Conservation (phyloP, 768 basidiomycete genomes). For the Trametes maxima region DNA sequence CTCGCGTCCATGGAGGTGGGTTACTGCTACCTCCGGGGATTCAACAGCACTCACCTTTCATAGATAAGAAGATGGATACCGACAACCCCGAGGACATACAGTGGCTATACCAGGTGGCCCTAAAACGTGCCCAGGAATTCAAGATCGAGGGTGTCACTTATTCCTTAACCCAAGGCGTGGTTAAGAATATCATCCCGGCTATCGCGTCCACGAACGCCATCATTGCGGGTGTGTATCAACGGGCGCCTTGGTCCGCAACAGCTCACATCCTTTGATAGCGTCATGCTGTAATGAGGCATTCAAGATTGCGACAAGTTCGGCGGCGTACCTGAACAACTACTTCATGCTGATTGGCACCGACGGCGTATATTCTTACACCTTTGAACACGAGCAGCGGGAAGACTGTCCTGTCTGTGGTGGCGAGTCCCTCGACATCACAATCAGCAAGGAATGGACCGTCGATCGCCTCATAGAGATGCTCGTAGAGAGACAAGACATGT, state of each 20-base stretch:
- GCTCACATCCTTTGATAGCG: conserved; percentile 45
- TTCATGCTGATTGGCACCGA: conserved; percentile 99
- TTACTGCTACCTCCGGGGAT: not conserved
- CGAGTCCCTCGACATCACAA: conserved; percentile 72
- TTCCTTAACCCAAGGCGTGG: conserved; percentile 96
- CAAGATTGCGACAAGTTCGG: conserved; percentile 95
- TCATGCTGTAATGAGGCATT: conserved; percentile 99
- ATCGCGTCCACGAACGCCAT: conserved; percentile 99
- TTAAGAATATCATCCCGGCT: conserved; percentile 99
- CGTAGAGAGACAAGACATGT: conserved; percentile 90
- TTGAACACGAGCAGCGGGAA: conserved; percentile 88
- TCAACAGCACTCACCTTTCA: not conserved
- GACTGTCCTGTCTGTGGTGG: conserved; percentile 99
- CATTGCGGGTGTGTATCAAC: conserved; percentile 70
- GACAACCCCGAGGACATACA: conserved; percentile 96
- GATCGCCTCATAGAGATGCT: conserved; percentile 88
- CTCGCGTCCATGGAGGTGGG: conserved; percentile 85
- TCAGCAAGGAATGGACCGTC: conserved; percentile 75
- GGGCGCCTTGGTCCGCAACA: not conserved
- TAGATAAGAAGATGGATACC: conserved; percentile 95
- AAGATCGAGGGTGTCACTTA: conserved; percentile 99
- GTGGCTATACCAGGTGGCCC: conserved; percentile 86
- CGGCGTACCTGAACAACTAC: conserved; percentile 94
- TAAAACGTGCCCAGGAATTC: conserved; percentile 86
- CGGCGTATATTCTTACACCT: conserved; percentile 95